These are phyloP conservation scores for Syzygium grande DNA, from an alignment of 345 rosid genomes.

Conservation along the genomic window DNA sequence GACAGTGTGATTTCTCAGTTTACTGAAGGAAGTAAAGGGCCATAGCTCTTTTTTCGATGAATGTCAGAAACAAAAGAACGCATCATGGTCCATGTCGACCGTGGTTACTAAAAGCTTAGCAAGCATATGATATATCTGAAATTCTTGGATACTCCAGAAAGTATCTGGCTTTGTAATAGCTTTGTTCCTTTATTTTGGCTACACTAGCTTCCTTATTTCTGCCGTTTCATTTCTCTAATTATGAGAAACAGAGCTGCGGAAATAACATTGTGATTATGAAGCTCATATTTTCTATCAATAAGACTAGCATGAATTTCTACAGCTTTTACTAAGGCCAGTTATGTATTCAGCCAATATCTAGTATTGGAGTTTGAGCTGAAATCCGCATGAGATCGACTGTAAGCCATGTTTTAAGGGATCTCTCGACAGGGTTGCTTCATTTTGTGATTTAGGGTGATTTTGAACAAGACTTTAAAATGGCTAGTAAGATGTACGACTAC, in stretches of 20 bases:
- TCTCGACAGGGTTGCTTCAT: neutral
- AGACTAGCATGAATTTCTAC: neutral
- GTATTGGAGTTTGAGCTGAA: neutral
- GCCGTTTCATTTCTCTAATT: neutral
- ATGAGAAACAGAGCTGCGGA: neutral
- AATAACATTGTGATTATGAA: neutral
- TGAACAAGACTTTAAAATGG: neutral
- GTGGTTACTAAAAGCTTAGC: neutral
- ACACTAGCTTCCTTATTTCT: neutral
- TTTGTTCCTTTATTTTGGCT: neutral
- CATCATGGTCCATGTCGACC: neutral
- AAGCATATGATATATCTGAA: neutral
- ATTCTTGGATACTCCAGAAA: neutral
- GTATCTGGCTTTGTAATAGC: neutral
- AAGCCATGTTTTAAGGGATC: neutral
- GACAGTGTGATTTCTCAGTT: neutral
- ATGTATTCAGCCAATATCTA: neutral
- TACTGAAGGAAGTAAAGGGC: neutral
- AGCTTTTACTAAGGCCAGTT: neutral
- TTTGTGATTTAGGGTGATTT: neutral
- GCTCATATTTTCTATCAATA: neutral
- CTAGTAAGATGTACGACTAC: neutral
- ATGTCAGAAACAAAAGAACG: neutral
- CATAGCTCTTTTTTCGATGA: neutral
- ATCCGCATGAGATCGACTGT: neutral